Evolutionary conservation across 306 rosid species (phyloP), one percentile per base, ranked within the genome.

Genomic region (Quercus engelmannii): DNA sequence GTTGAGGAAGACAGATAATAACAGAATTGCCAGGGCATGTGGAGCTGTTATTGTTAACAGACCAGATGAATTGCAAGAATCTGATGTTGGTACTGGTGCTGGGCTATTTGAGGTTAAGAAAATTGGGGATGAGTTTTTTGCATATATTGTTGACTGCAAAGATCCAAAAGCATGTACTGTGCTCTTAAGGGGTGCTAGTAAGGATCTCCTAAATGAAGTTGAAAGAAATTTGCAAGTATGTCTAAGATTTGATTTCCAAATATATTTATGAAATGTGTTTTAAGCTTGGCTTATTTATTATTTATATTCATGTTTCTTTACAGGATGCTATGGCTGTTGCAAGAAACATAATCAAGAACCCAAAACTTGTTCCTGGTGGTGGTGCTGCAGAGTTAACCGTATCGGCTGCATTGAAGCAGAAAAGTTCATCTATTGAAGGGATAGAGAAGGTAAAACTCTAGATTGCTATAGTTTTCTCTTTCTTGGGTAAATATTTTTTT

Each of bases 261-360:
- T 71, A 64, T 70, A n/a, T 18, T 56, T 12, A 84, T 89, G 80
- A 86, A 78, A 21, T 41, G 11, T 41, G 46, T 41, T 41, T 41
- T 41, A 41, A 41, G 46, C 46, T 41, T 41, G 46, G 0, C 3
- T 41, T 8, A 8, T 2, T 41, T 41, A 41, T 41, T 41, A 41
- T 41, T 41, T 41, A 41, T 41, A 41, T 41, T 8, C 71, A 43
- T 76, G 3, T 75, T 83, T 77, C 61, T 77, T 19, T 54, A 54
- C 90, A 94, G 98, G 98, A 94, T 88, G 98, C 98, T 74, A 88
- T 92, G 98, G 83, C 94, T 58, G 97, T 94, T 52, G 97, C 98
- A 28, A 88, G 98, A 76, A 94, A 94, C 82, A 94, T 94, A 43
- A 81, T 94, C 51, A 94, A 94, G 83, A 90, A 94, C 76, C 97